Conservation (phyloP, 2,329 filamentous ascomycete genomes). For the Penicillium sp. region DNA sequence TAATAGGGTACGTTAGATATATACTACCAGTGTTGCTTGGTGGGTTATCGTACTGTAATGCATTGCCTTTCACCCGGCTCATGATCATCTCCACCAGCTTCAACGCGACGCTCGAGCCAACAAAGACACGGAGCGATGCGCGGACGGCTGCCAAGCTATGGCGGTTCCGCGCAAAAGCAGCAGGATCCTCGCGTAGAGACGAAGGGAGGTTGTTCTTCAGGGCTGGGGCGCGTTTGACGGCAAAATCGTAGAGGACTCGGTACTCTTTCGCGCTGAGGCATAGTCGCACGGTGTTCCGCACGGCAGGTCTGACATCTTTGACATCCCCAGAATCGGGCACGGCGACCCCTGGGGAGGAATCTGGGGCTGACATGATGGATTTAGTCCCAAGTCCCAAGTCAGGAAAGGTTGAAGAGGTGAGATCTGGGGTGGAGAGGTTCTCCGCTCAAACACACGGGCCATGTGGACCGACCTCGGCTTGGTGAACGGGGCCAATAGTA, state of each 20-base stretch:
- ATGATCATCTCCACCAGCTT: constrained; percentile 61
- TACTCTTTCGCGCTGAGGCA: constrained; percentile 84
- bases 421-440: neutral
- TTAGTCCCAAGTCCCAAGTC: constrained; percentile 5
- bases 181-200: constrained; percentile 54
- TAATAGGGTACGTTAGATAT: neutral
- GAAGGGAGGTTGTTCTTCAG: constrained; percentile 56
- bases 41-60: constrained; percentile 21
- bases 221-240: constrained; percentile 70
- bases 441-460: neutral
- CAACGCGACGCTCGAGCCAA: constrained; percentile 62
- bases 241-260: constrained; percentile 76
- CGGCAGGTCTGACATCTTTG: constrained; percentile 63
- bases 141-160: constrained; percentile 71
- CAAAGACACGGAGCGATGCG: constrained; percentile 70
- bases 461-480: neutral
- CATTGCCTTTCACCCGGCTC: constrained; percentile 25
- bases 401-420: neutral
- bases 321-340: constrained; percentile 3
- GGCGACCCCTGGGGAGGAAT: constrained; percentile 10
- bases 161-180: constrained; percentile 58
- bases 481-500: neutral
- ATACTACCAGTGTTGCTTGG: neutral
- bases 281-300: constrained; percentile 84
- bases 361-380: constrained; percentile 27